Conservation (phyloP, 176 grass and related monocot species). For the Avena insularis region DNA sequence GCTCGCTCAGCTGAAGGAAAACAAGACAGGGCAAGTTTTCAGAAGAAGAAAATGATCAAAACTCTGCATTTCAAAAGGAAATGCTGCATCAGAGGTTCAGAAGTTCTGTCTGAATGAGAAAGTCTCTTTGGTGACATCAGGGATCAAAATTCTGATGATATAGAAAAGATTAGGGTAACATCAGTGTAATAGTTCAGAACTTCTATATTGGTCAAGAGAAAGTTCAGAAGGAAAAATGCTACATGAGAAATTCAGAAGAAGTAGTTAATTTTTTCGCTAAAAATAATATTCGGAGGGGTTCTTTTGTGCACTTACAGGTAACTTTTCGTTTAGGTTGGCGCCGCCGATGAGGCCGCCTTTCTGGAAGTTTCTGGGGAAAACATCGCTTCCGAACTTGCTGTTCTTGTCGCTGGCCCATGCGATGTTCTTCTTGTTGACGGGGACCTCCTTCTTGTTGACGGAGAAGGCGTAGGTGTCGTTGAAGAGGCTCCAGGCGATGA, state of each 20-base stretch:
- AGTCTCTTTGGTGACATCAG: no score
- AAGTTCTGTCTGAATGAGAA: no score
- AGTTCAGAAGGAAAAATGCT: not conserved
- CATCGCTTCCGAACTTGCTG: constrained; percentile 76
- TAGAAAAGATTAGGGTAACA: no score
- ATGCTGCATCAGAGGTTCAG: no score
- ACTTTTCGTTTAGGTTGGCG: constrained; percentile 65
- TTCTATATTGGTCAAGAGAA: no score
- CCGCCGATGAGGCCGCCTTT: constrained; percentile 70
- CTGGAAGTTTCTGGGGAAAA: constrained; percentile 87
- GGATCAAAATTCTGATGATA: no score
- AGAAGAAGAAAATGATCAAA: no score
- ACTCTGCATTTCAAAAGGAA: no score
- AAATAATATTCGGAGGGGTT: not conserved
- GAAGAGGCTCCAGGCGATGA: constrained; percentile 95
- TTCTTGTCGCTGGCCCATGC: constrained; percentile 89
- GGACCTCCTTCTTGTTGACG: constrained; percentile 49
- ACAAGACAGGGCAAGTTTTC: not conserved
- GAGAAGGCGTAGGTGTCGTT: constrained; percentile 87
- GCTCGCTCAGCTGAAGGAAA: constrained; percentile 76
- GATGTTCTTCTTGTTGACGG: constrained; percentile 90
- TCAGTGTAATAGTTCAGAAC: no score
- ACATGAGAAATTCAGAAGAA: not conserved
- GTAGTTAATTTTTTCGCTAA: not conserved
- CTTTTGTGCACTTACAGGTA: constrained; percentile 55